These are phyloP conservation scores for Aspergillus nanangensis DNA, from an alignment of 495 filamentous ascomycete species.

Conservation along the genomic window DNA sequence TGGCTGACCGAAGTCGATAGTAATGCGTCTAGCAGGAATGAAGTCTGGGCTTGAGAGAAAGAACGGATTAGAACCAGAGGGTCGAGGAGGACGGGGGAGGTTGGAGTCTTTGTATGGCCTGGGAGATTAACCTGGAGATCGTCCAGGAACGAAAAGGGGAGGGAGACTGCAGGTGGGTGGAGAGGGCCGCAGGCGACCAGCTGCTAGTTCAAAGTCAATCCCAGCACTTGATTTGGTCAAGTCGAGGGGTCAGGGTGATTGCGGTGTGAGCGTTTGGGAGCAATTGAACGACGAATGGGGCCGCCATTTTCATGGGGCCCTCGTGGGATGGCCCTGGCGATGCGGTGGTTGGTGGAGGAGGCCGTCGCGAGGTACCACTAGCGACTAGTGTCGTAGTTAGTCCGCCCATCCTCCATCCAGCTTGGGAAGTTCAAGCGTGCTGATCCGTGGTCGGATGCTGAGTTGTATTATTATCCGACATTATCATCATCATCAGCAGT, in stretches of 20 bases:
- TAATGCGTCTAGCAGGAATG: conserved; percentile 32
- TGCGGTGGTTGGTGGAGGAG: conserved; percentile 5
- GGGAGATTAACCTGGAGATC: conserved; percentile 44
- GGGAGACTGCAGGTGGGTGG: conserved; percentile 13
- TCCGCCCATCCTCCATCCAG: too few species aligned
- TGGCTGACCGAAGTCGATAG: conserved; percentile 53
- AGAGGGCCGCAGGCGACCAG: conserved; percentile 5
- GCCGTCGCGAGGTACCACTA: conserved; percentile 1
- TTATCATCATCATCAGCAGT: too few species aligned
- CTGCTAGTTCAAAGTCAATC: conserved; percentile 2
- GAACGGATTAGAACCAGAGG: conserved; percentile 22
- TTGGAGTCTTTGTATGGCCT: conserved; percentile 39
- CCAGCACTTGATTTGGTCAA: neutral
- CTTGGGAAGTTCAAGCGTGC: too few species aligned
- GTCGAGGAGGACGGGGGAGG: conserved; percentile 19
- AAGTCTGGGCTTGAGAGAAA: conserved; percentile 38
- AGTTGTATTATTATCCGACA: too few species aligned
- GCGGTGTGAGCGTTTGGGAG: conserved; percentile 1
- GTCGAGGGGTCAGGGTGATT: too few species aligned
- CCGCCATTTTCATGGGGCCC: conserved; percentile 7
- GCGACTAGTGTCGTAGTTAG: conserved; percentile 1
- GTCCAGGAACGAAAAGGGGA: conserved; percentile 21
- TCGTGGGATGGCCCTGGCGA: conserved; percentile 9
- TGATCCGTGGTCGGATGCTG: too few species aligned
- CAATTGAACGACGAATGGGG: conserved; percentile 5